phyloP scores from a whole-genome alignment of 2,329 filamentous ascomycete species.

The Clarireedia homoeocarpa region DNA sequence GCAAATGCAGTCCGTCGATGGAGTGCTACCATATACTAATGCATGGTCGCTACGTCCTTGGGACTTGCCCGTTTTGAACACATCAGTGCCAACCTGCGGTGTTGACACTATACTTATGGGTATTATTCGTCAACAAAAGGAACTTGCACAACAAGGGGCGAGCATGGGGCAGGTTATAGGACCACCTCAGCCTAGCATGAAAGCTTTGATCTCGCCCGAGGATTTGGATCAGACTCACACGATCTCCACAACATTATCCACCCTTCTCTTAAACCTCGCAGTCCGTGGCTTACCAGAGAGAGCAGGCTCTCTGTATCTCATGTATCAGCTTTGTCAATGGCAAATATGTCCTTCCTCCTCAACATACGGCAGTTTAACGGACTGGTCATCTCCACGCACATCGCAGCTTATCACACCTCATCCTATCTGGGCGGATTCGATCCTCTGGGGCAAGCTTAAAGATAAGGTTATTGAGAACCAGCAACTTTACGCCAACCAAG shows the following conservation, averaged over 20 bases:
- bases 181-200: constrained; percentile 30
- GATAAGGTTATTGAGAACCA: constrained; percentile 32
- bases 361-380: constrained; percentile 19
- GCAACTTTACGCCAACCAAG: constrained; percentile 31
- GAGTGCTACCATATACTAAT: background rate
- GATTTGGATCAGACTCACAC: constrained; percentile 23
- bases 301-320: constrained; percentile 15
- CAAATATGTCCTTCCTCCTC: constrained; percentile 17
- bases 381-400: constrained; percentile 18
- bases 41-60: constrained; percentile 15
- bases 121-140: constrained; percentile 32
- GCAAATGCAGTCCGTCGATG: background rate
- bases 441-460: constrained; percentile 32
- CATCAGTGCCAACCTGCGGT: constrained; percentile 26
- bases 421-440: constrained; percentile 27
- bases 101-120: constrained; percentile 31
- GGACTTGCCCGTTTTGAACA: constrained; percentile 30
- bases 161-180: constrained; percentile 27
- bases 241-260: constrained; percentile 26
- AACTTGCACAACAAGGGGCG: constrained; percentile 26
- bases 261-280: constrained; percentile 16
- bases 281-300: constrained; percentile 16
- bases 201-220: constrained; percentile 29
- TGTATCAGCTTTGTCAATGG: constrained; percentile 22
- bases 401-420: constrained; percentile 28